Conservation (phyloP, 352 stramenopile species). For the Pythium brassicae region DNA sequence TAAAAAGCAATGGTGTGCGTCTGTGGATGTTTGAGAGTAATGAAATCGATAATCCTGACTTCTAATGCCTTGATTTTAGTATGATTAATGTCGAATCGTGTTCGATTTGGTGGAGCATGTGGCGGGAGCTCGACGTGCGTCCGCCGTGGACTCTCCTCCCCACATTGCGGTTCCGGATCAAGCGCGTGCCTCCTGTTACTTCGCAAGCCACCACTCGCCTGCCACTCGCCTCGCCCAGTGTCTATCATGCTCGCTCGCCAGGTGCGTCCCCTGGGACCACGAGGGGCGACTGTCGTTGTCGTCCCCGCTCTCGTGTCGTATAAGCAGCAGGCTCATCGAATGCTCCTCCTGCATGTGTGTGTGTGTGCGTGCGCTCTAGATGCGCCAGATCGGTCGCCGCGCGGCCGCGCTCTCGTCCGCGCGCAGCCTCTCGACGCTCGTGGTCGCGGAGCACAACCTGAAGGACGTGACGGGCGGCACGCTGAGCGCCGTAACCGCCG, state of each 20-base stretch:
- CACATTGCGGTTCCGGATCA: background rate
- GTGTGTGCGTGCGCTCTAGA: background rate
- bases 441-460: conserved; percentile 86
- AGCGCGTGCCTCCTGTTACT: conserved; percentile 2
- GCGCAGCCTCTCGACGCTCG: conserved; percentile 68
- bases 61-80: too few species aligned
- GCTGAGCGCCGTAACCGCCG: conserved; percentile 84
- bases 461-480: conserved; percentile 65
- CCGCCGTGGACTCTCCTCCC: conserved; percentile 9
- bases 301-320: background rate
- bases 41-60: too few species aligned
- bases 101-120: background rate
- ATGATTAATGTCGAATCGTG: background rate
- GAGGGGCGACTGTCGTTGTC: too few species aligned
- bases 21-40: background rate
- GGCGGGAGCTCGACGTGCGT: conserved; percentile 7
- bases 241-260: conserved; percentile 31
- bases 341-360: background rate
- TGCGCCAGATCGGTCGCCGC: conserved; percentile 40
- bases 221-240: background rate
- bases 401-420: conserved; percentile 28
- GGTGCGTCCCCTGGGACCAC: conserved; percentile 14
- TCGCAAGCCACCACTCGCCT: conserved; percentile 2
- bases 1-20: too few species aligned
- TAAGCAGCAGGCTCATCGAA: background rate